Conservation (phyloP, 2,329 filamentous ascomycete species). For the Talaromyces sp. region DNA sequence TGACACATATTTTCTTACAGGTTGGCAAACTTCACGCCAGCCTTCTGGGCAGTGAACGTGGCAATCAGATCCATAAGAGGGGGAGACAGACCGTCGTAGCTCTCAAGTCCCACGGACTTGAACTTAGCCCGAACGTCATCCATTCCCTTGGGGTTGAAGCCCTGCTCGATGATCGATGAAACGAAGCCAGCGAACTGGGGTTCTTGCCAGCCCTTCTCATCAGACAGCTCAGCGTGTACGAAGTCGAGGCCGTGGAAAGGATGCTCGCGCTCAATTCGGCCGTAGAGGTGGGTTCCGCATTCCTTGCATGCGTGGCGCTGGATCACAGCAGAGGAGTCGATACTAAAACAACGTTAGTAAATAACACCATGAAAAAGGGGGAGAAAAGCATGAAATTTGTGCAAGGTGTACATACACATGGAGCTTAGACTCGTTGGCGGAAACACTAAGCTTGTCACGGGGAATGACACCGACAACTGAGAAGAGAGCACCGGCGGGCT, state of each 20-base stretch:
- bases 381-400: too few relatives aligned
- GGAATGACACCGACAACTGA: constrained; percentile 66
- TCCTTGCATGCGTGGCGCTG: constrained; percentile 62
- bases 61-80: constrained; percentile 65
- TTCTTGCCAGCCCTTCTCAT: constrained; percentile 68
- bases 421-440: constrained; percentile 62
- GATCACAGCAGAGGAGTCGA: constrained; percentile 62
- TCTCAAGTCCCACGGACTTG: constrained; percentile 58
- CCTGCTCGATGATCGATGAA: constrained; percentile 69
- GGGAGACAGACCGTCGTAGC: constrained; percentile 66
- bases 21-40: constrained; percentile 33
- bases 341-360: constrained; percentile 5
- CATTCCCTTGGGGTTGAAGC: constrained; percentile 60
- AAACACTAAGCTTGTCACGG: constrained; percentile 57
- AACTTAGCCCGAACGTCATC: constrained; percentile 59
- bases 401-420: constrained; percentile 33
- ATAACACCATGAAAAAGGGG: neutral
- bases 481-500: constrained; percentile 66
- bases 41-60: constrained; percentile 57
- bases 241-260: constrained; percentile 71
- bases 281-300: constrained; percentile 66
- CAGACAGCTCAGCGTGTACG: constrained; percentile 65
- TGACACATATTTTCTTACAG: constrained; percentile 16
- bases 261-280: constrained; percentile 66
- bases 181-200: constrained; percentile 72